Base-by-base conservation (phyloP, 2,329 filamentous ascomycete genomes). In the Aspergillus novoparasiticus region DNA sequence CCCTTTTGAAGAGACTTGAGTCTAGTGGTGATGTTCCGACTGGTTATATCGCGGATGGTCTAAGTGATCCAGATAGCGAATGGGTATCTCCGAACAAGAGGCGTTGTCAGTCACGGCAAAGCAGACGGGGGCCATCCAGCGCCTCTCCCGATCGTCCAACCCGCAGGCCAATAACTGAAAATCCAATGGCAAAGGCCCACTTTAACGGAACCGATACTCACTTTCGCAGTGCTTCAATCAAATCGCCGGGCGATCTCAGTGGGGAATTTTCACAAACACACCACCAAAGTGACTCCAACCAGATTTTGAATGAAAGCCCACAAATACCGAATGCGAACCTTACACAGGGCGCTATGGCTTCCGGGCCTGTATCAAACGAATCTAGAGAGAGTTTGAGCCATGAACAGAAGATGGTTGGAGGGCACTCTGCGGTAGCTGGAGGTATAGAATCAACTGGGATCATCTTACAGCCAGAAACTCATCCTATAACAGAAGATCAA, bases 401-500 rank as follows among this genome's bases (percentile, higher is more conserved):
- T 61, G 67, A 63, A 50, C 66, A 68, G 55, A 62, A 57, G 57
- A 57, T 61, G 56, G 61, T 56, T 60, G 67, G 68, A 65, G 60
- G 60, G 56, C 46, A 61, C 57, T 64, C 57, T 60, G 66, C 60
- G 63, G 66, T 60, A 68, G 64, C 65, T 59, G 68, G 65, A 71
- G 69, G 69, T 71, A 70, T 69, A 69, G 59, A 66, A 68, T 67
- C 65, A 60, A 64, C 66, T 64, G 66, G 67, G 75, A 78, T 86
- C 63, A 71, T 85, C 5, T 71, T 81, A 12, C 86, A 92, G 68
- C 87, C 86, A 0, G 85, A 89, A 57, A 91, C 88, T 0, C 79
- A 88, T 0, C 85, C 87, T 0, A 93, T 95, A 9, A 89, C 89
- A 0, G 89, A 92, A 64, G 89, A 93, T 0, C 90, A 96, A 68